Base-by-base conservation (phyloP, 2,329 filamentous ascomycete species). In the Alternaria consortialis region DNA sequence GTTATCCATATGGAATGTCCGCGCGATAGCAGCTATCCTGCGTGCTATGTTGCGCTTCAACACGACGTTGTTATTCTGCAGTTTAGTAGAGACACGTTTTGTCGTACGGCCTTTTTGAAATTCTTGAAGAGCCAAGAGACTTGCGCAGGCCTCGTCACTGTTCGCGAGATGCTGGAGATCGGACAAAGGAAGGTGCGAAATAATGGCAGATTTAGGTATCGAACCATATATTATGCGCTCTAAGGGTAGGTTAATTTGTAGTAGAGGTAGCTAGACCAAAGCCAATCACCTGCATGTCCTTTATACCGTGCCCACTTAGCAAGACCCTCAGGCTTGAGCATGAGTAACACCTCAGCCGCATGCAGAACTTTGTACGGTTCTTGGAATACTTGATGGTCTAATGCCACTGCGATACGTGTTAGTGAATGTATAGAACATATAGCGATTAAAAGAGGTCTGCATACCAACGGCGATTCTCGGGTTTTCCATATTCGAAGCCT, bases 231-330 rank as follows among this genome's bases (percentile, higher is more conserved):
- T 25, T 29, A 58, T 46, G 0, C 55, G 54, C 12, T 58, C 58
- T 60, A 9, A 2, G 1, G 3, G 2, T 5, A 5, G 8, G 51
- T 55, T 39, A 39, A 15, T 17, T 8, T 39, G 17, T 39, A 25
- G 20, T 8, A 31, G 4, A n/a, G 4, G 4, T 3, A 1, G 13
- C 7, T 1, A 32, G 23, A 4, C 25, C 25, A 7, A 1, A 12
- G 5, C 12, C 15, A 6, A 15, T 44, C 36, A 58, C 37, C 56
- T 8, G 56, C 58, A 5, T 37, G 20, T 1, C 61, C 61, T 47
- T 61, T 61, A 9, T 63, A 63, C 2, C 34, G 12, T 2, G 57
- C 58, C 53, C 58, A 60, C 40, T 8, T n/a, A 3, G 44, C 44
- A 1, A 34, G 44, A 1, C 54, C 54, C 4, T 39, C 27, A 0